Evolutionary conservation across 768 basidiomycete genomes (phyloP), one percentile per base, ranked within the genome.

Genomic region (Lactifluus pinguis): DNA sequence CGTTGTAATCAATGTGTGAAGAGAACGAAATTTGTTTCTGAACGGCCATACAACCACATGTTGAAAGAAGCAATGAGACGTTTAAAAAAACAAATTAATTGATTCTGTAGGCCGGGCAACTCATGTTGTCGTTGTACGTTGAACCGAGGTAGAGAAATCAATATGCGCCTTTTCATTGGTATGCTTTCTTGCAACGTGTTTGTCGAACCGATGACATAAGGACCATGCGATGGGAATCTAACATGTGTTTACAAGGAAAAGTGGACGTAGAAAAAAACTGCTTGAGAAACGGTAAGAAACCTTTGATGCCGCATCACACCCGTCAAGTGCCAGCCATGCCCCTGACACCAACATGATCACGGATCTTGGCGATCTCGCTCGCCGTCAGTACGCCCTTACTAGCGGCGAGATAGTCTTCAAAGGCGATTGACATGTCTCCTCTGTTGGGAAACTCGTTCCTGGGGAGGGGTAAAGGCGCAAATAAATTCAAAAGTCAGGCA

Each of bases 311-410:
- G 25, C 25, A 25, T 25, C 19, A 48, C 13, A 47, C 42, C 5
- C n/a, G 15, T 65, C 42, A 91, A 55, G 81, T 85, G 13, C 92
- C 92, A 21, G 85, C 89, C 92, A 95, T 94, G 32, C 93, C 94
- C 45, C 84, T 79, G 29, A 95, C 80, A 5, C 93, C 93, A 17
- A 93, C 88, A 21, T 79, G 77, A 71, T 98, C 95, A 51, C 95
- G 81, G 67, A 98, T 93, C 77, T 83, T 89, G 14, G 95, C 95
- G 59, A 97, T 91, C 70, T 98, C 91, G 62, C 79, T 84, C 0
- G 92, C 84, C 17, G 83, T 89, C 68, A 99, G 78, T 30, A 80
- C 80, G 7, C 83, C 86, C 70, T 95, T 95, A 71, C 84, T 85
- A 0, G 86, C 88, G 19, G 83, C 76, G 65, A 98, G 80, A 74